Evolutionary conservation across 345 rosid genomes (phyloP).

Genomic region (Salix suchowensis): DNA sequence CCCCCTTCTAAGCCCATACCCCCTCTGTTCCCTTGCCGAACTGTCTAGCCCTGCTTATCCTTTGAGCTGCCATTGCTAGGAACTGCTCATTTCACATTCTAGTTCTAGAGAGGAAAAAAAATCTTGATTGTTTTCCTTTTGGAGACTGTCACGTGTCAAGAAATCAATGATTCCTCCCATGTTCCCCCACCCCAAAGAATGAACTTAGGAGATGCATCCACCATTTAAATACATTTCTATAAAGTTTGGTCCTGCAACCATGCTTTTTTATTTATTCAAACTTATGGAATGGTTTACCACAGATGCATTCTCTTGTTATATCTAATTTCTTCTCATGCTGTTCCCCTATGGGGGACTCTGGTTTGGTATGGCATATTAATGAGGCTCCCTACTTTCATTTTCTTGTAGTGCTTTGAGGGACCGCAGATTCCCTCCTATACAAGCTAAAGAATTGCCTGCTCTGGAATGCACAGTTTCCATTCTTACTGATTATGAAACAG

Average conservation of each 20-base stretch:
- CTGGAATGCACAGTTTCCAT: slow-evolving; percentile 93
- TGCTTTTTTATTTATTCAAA: neutral
- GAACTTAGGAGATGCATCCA: neutral
- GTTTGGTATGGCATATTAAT: neutral
- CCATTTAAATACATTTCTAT: neutral
- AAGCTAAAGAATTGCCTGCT: slow-evolving; percentile 80
- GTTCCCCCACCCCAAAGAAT: neutral
- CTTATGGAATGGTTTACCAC: neutral
- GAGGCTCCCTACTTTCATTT: neutral
- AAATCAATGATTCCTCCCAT: neutral
- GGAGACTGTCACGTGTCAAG: neutral
- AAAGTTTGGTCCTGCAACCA: neutral
- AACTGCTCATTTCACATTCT: neutral
- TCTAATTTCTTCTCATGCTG: neutral
- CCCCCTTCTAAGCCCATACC: neutral
- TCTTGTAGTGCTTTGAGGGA: slow-evolving; percentile 88
- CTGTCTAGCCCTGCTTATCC: neutral
- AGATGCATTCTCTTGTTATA: neutral
- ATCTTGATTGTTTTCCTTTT: neutral
- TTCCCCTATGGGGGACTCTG: neutral
- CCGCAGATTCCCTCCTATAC: slow-evolving; percentile 92
- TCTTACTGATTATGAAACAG: slow-evolving; percentile 71
- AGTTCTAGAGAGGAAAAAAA: neutral
- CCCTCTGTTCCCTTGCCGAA: neutral
- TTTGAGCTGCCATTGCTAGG: neutral